A percentile compares a stretch with the other conserved stretches of the same genome.
phyloP scores from a whole-genome alignment of 495 filamentous ascomycete species.

The Hyphodiscus hymeniophilus region DNA sequence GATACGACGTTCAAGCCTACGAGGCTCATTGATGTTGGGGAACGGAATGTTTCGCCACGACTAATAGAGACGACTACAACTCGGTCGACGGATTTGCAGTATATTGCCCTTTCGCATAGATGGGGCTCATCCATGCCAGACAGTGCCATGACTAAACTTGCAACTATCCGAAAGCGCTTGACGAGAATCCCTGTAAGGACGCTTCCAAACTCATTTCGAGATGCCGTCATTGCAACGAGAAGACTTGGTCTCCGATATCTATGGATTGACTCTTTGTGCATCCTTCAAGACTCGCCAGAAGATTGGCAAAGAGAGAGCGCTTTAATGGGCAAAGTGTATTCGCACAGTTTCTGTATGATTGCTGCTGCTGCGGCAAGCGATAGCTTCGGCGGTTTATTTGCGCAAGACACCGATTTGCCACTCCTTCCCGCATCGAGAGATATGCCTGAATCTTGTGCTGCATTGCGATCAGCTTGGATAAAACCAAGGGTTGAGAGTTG shows the following conservation, averaged over 20 bases:
- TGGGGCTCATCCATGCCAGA: slow-evolving; percentile 7
- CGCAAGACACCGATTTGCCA: background rate
- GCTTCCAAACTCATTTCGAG: slow-evolving; percentile 19
- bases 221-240: slow-evolving; percentile 23
- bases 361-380: background rate
- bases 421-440: too few relatives aligned
- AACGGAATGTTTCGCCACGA: background rate
- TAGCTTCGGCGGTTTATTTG: slow-evolving; percentile 2
- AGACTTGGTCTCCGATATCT: slow-evolving; percentile 29
- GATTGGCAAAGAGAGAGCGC: slow-evolving; percentile 31
- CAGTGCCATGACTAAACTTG: background rate
- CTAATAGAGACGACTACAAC: background rate
- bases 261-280: slow-evolving; percentile 33
- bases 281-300: slow-evolving; percentile 24
- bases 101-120: slow-evolving; percentile 10
- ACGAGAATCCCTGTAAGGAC: background rate
- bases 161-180: background rate
- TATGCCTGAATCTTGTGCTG: background rate
- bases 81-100: background rate
- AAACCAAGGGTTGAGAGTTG: background rate
- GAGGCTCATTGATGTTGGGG: slow-evolving; percentile 8
- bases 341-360: slow-evolving; percentile 1
- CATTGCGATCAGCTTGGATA: background rate
- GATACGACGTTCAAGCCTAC: slow-evolving; percentile 5
- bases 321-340: slow-evolving; percentile 33